Conservation (phyloP, 352 stramenopile species). For the Phytophthora niederhauseri region DNA sequence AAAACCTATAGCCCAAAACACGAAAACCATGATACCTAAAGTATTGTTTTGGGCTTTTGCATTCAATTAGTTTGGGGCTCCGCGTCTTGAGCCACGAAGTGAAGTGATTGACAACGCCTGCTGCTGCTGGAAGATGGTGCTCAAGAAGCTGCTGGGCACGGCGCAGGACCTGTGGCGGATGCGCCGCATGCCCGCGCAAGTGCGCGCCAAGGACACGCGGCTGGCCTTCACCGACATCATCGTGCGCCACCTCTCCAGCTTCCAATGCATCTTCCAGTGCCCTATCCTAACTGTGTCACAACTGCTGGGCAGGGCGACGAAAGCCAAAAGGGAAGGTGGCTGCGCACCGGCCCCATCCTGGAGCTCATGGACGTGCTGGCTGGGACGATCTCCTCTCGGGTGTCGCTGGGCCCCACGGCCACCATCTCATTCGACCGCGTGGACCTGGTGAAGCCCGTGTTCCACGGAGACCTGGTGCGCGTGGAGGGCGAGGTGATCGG, state of each 20-base stretch:
- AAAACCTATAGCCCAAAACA: not conserved
- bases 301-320: slow-evolving; percentile 44
- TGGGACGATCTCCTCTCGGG: slow-evolving; percentile 44
- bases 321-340: slow-evolving; percentile 48
- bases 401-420: slow-evolving; percentile 41
- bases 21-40: not conserved
- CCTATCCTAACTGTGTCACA: too few species aligned
- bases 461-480: slow-evolving; percentile 59
- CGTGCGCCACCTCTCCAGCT: slow-evolving; percentile 25
- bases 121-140: slow-evolving; percentile 24
- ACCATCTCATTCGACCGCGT: slow-evolving; percentile 69
- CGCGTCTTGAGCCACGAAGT: slow-evolving; percentile 1
- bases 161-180: slow-evolving; percentile 51
- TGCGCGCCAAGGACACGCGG: slow-evolving; percentile 58
- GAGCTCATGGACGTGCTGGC: slow-evolving; percentile 64
- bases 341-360: slow-evolving; percentile 57
- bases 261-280: too few species aligned
- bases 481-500: slow-evolving; percentile 55
- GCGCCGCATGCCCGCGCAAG: slow-evolving; percentile 46
- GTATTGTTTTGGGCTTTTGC: not conserved
- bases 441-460: slow-evolving; percentile 59
- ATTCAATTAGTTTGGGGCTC: not conserved
- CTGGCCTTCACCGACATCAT: slow-evolving; percentile 66
- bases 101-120: not conserved
- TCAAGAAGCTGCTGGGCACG: slow-evolving; percentile 53